Conservation (phyloP, 2,329 filamentous ascomycete genomes). For the Sarocladiaceae sp. region DNA sequence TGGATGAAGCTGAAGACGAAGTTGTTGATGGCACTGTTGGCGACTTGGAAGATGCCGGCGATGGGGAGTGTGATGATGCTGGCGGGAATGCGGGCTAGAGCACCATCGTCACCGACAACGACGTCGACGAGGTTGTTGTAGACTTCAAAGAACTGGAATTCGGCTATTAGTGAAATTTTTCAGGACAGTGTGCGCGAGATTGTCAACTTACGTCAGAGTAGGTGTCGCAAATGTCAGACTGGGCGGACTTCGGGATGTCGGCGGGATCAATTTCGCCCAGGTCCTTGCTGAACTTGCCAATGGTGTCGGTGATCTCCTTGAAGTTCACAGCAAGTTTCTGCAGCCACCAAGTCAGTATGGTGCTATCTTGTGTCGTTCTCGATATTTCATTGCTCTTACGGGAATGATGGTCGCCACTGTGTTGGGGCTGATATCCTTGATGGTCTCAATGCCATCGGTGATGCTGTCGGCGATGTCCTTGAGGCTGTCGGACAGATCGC, state of each 20-base stretch:
- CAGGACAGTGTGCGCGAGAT: background rate
- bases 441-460: slow-evolving; percentile 2
- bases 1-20: slow-evolving; percentile 3
- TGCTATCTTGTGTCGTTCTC: too few relatives aligned
- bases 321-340: background rate
- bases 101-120: background rate
- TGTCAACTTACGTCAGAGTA: slow-evolving; percentile 2
- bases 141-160: background rate
- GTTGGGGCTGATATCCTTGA: slow-evolving; percentile 1
- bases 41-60: slow-evolving; percentile 1
- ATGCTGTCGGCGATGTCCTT: slow-evolving; percentile 1
- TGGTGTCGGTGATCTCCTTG: background rate
- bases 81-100: background rate
- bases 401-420: background rate
- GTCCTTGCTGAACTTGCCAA: slow-evolving; percentile 4
- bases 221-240: slow-evolving; percentile 1
- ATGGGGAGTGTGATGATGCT: slow-evolving; percentile 1
- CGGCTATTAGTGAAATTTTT: background rate
- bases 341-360: background rate
- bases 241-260: background rate
- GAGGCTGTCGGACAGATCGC: background rate
- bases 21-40: slow-evolving; percentile 5
- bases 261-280: background rate
- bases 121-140: slow-evolving; percentile 6
- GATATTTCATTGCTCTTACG: background rate